Base-by-base conservation (phyloP, 352 stramenopile genomes). In the Elongisporangium senticosum region DNA sequence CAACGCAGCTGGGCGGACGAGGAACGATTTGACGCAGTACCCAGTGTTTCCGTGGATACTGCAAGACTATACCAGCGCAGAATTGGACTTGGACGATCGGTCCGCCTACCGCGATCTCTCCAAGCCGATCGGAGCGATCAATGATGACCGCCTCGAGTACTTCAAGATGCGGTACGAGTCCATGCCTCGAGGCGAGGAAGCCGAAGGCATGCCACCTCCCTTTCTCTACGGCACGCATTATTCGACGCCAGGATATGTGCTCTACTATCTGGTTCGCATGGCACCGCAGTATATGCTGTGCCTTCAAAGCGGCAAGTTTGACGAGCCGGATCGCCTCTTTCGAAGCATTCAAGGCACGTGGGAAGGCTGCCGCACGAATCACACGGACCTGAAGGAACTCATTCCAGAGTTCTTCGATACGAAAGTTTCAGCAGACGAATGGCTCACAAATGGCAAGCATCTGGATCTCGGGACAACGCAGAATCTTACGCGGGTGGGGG, bases 401-500 rank as follows among this genome's bases (percentile, higher is more conserved):
- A 99, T 97, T 37, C 97, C 98, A 1, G 97, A 99, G 74, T 99
- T 98, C 74, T 99, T 97, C 66, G 96, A 96, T 37, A 88, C 87
- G 19, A 77, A 87, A 24, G 76, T 96, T 8, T 58, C 69, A 26
- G 62, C 79, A 4, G 71, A 82, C 15, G 75, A 89, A n/a, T 99
- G 99, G 82, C 74, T 99, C 37, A 75, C 81, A 58, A 99, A 99
- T 69, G 65, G 60, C 0, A 98, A 98, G 60, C 82, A 97, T 55
- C 90, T 99, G 26, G 94, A 98, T 62, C 84, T 99, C 15, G 98
- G 98, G 22, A 97, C 79, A 15, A 81, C 90, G 63, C 71, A 91
- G 63, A 65, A 92, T 11, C 87, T 95, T 37, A 79, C 92, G 28
- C 68, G 89, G 4, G 78, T 99, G 10, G 82, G 87, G 15, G 83